Conservation (phyloP, 495 filamentous ascomycete species). For the Lophiostoma macrostomum region DNA sequence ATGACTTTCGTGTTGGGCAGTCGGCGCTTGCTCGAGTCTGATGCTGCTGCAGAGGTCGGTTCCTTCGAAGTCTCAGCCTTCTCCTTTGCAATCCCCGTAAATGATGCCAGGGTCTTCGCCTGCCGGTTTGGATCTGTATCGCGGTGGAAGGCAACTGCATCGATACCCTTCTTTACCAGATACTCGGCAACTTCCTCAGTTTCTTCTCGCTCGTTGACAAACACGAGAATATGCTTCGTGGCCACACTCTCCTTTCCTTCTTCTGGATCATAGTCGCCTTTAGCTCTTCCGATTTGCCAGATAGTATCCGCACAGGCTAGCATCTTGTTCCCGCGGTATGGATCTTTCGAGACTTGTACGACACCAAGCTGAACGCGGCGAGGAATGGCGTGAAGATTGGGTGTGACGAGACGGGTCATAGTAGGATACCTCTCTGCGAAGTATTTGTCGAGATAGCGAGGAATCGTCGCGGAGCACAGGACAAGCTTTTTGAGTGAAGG, state of each 20-base stretch:
- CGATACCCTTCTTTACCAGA: conserved; percentile 78
- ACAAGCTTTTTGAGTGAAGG: conserved; percentile 85
- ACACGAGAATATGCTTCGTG: conserved; percentile 85
- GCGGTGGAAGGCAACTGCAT: conserved; percentile 75
- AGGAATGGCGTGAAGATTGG: conserved; percentile 92
- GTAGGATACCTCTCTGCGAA: conserved; percentile 78
- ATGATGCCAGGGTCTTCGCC: conserved; percentile 68
- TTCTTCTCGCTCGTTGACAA: conserved; percentile 95
- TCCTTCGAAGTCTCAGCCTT: neutral
- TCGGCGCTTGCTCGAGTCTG: conserved; percentile 37
- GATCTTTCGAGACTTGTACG: conserved; percentile 82
- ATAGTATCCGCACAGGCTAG: conserved; percentile 93
- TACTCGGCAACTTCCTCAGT: conserved; percentile 76
- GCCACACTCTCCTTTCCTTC: conserved; percentile 51
- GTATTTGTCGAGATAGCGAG: conserved; percentile 76
- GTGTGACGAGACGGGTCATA: conserved; percentile 80
- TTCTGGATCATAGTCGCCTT: conserved; percentile 46
- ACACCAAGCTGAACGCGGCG: conserved; percentile 91
- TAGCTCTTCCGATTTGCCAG: conserved; percentile 85
- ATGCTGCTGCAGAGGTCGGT: neutral
- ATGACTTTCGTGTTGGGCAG: conserved; percentile 79
- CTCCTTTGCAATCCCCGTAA: conserved; percentile 57
- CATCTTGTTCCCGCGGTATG: conserved; percentile 84
- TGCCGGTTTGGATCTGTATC: conserved; percentile 73
- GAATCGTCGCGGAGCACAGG: conserved; percentile 95